Base-by-base conservation (phyloP, 2,329 filamentous ascomycete species). In the Colletotrichum salicis region DNA sequence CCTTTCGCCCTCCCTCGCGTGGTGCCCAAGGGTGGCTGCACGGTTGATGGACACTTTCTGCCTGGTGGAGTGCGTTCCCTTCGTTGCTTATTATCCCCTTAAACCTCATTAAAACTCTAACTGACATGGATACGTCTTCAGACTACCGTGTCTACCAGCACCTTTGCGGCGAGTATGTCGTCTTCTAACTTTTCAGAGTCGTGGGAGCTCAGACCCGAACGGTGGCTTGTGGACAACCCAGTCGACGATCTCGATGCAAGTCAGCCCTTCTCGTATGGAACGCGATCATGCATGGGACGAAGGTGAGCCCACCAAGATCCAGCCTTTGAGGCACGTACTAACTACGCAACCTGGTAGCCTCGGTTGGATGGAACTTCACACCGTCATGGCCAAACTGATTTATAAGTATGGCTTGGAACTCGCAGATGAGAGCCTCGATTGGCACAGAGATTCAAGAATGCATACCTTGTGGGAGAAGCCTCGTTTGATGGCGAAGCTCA, bases 401-500 rank as follows among this genome's bases (percentile, higher is more conserved):
- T 60, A 60, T 27, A 1, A 22, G 19, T 51, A 61, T 35, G 37
- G 33, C 45, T 24, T 61, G 10, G 37, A 61, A 19, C 37, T 61
- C n/a, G 37, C 45, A 29, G 58, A 61, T 13, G 58, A 27, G 8
- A 48, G 24, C 24, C 29, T 61, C 24, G 58, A 61, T 15, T 48
- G 58, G 58, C 45, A 61, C n/a, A 19, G 45, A 11, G 58, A 48
- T 13, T 37, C 58, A 31, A 22, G 58, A 35, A 61, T 61, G 58
- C 45, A 37, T 61, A 19, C 45, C 12, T 48, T 61, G 37, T 61
- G 58, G 58, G 29, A 61, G 58, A 61, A 61, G 58, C 58, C 58
- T 24, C 24, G 27, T 11, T 29, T 61, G 58, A 61, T 48, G 35
- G 13, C 31, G 35, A 61, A 51, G 37, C 8, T 61, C 37, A 41